Base-by-base conservation (phyloP, 1,139 yeast species). In the Sporopachydermia cereana region DNA sequence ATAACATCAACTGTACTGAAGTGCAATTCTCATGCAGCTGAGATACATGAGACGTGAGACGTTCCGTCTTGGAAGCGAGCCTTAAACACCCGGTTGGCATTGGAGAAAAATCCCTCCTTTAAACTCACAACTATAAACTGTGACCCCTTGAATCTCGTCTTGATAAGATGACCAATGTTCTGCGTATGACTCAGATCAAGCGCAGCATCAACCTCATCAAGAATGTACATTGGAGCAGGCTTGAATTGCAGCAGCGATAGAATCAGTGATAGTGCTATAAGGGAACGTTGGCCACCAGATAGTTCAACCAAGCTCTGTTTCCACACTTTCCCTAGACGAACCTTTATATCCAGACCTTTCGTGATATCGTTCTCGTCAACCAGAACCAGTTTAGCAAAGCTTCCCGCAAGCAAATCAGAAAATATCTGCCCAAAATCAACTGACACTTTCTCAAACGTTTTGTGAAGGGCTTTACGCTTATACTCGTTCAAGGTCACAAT, bases 181-280 rank as follows among this genome's bases (percentile, higher is more conserved):
- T 93, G 97, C 1, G 99, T 93, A 61, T 93, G 99, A 46, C 95
- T 85, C 51, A 89, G 73, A 68, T 93, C 99, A 52, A 93, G 72
- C 1, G 99, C 99, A 1, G 99, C 98, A 64, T 91, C 98, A 34
- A 91, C 96, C 64, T 91, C 98, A 64, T 91, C 98, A 48, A 91
- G 69, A 55, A 91, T 89, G 60, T 91, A 91, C 95, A 91, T 85
- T 9, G 98, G 98, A 0, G 98, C 97, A 1, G 98, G 98, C 60
- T 88, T 86, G 68, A 85, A 89, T 61, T 89, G 95, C 47, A 91
- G 68, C 49, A 91, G 68, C 0, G 97, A 96, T 76, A 89, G 74
- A 53, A 89, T 89, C 55, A 91, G 69, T 2, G 97, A 84, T 44
- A 91, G 67, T 0, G 98, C 98, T 53, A 89, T 85, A 51, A 91